phyloP scores from a whole-genome alignment of 1,284 basidiomycete genomes.

The Mycosarcoma mackinlayi region DNA sequence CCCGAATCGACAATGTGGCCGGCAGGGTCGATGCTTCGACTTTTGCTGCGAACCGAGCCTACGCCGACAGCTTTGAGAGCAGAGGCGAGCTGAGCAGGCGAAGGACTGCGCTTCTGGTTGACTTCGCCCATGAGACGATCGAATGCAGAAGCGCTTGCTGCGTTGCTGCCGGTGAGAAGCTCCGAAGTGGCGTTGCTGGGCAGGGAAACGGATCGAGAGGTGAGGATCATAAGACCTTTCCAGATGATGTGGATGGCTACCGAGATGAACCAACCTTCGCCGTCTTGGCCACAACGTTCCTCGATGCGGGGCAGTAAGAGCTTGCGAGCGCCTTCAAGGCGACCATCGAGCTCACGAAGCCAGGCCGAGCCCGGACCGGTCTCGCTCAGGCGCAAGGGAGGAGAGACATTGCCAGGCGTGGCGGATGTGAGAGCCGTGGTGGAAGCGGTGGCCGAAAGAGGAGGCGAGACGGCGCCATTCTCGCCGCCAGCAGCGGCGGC shows the following conservation, averaged over 20 bases:
- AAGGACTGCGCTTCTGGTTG: conserved; percentile 53
- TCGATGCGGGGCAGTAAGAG: conserved; percentile 62
- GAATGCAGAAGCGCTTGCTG: conserved; percentile 39
- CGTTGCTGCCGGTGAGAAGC: conserved; percentile 33
- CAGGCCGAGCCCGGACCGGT: conserved; percentile 49
- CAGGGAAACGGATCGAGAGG: conserved; percentile 52
- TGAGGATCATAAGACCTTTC: conserved; percentile 64
- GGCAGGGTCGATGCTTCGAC: conserved; percentile 23
- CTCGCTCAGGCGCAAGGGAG: conserved; percentile 27
- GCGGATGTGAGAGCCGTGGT: conserved; percentile 3
- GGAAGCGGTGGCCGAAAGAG: conserved; percentile 5
- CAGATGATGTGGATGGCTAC: conserved; percentile 65
- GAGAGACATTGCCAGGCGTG: conserved; percentile 35
- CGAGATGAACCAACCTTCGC: conserved; percentile 67
- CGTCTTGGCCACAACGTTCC: conserved; percentile 62
- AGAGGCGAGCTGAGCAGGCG: conserved; percentile 52
- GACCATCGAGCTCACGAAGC: conserved; percentile 62
- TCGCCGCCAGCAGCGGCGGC: conserved; percentile 1
- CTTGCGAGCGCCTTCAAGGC: conserved; percentile 59
- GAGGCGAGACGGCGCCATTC: conserved; percentile 21
- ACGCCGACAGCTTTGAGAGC: conserved; percentile 60
- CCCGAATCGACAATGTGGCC: conserved; percentile 26
- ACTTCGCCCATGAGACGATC: conserved; percentile 47
- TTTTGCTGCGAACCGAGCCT: conserved; percentile 39
- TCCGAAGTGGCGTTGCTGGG: conserved; percentile 36